Percentiles rank a stretch among this genome's conserved stretches.
Evolutionary conservation across 2,329 filamentous ascomycete species (phyloP).

Genomic region (Talaromyces sp.): DNA sequence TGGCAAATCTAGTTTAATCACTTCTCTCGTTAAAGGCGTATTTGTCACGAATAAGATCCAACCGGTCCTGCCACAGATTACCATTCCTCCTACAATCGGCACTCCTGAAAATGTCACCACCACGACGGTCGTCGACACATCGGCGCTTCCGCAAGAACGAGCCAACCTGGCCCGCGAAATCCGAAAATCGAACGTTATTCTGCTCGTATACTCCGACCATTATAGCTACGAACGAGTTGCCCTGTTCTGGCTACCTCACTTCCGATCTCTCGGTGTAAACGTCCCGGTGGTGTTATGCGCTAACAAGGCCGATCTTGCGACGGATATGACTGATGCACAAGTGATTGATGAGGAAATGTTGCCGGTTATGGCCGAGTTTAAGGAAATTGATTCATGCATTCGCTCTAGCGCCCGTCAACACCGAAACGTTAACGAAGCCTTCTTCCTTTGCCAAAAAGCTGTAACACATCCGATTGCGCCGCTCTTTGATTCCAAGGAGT

Average conservation of each 20-base stretch:
- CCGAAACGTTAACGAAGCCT: slow-evolving; percentile 91
- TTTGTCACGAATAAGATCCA: slow-evolving; percentile 97
- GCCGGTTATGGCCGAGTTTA: slow-evolving; percentile 96
- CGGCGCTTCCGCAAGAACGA: slow-evolving; percentile 87
- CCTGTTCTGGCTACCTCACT: slow-evolving; percentile 98
- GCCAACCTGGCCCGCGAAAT: slow-evolving; percentile 89
- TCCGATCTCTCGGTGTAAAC: slow-evolving; percentile 95
- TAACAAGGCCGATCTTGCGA: slow-evolving; percentile 90
- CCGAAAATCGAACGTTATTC: slow-evolving; percentile 92
- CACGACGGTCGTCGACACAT: slow-evolving; percentile 89
- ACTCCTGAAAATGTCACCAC: slow-evolving; percentile 97
- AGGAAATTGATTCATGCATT: slow-evolving; percentile 98
- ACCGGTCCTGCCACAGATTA: slow-evolving; percentile 88
- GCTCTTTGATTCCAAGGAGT: slow-evolving; percentile 94
- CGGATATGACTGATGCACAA: slow-evolving; percentile 71
- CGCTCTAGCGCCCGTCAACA: slow-evolving; percentile 88
- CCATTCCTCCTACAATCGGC: slow-evolving; percentile 85
- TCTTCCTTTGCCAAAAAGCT: slow-evolving; percentile 97
- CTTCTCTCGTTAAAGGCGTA: slow-evolving; percentile 92
- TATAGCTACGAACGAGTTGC: slow-evolving; percentile 98
- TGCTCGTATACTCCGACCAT: slow-evolving; percentile 95
- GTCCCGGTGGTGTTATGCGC: slow-evolving; percentile 95
- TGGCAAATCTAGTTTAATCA: slow-evolving; percentile 91
- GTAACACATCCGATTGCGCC: slow-evolving; percentile 96
- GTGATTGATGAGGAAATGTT: slow-evolving; percentile 96